Conservation (phyloP, 306 rosid species). For the barrel medic (Medicago truncatula) region MtrunA17r5.0-ANR NC_053048.1:23414501-23415000, state of each 20-base stretch:
- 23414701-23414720: neutral
- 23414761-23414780: neutral
- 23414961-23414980: neutral
- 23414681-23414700: neutral
- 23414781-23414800: neutral
- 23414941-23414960: constrained; percentile 9
- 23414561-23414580: neutral
- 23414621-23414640: too few relatives aligned
- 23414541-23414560: neutral
- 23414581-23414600: neutral
- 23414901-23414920: neutral
- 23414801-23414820: neutral
- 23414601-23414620: too few relatives aligned
- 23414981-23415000: neutral
- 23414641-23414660: neutral
- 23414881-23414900: neutral
- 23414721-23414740: neutral
- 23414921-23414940: neutral
- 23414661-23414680: neutral
- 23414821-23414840: neutral
- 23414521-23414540: neutral
- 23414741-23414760: too few relatives aligned
- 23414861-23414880: neutral
- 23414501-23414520: neutral
- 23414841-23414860: neutral